Evolutionary conservation across 192 early-diverging fungal species (phyloP), one percentile per base, ranked within the genome.

Genomic region (Lobosporangium transversale): DNA sequence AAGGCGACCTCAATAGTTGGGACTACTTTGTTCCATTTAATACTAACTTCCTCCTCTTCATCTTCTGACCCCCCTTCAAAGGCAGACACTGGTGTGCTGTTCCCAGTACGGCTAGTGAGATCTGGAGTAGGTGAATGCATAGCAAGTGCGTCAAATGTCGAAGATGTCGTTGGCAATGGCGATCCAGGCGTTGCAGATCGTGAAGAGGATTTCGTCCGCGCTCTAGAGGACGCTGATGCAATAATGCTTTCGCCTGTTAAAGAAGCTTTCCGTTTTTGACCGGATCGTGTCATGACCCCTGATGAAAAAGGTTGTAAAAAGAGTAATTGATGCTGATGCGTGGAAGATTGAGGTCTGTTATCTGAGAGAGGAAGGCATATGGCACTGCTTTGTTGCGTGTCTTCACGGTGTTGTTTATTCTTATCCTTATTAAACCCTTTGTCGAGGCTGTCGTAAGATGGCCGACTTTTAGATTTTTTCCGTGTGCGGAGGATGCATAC

Each of bases 231-330:
- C 1, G 8, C 37, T 40, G 33, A 47, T 23, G 3, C 29, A 1
- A 52, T 2, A 51, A 23, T 47, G 10, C 15, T 1, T 0, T 20
- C 12, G 7, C 37, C 60, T 40, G 48, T 14, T 2, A 33, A n/a
- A 3, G 60, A 53, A 2, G 60, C 48, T 29, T 29, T 62, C 4
- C 60, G 48, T 30, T 62, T 62, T 24, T 51, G 60, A 10, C 60
- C 48, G 0, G 32, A n/a, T 42, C 49, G 37, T 37, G 24, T 61
- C 32, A 11, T 36, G 15, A 50, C 17, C 18, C 29, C 32, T 2
- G 23, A 4, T 23, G 30, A 9, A 18, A 17, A 11, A 29, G 8
- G 4, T 21, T 18, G 37, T 58, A 20, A 40, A n/a, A 24, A 26
- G 40, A 40, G 2, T 14, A n/a, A n/a, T n/a, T n/a, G n/a, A n/a